Base-by-base conservation (phyloP, 1,284 basidiomycete genomes). In the Sporisorium exsertum region DNA sequence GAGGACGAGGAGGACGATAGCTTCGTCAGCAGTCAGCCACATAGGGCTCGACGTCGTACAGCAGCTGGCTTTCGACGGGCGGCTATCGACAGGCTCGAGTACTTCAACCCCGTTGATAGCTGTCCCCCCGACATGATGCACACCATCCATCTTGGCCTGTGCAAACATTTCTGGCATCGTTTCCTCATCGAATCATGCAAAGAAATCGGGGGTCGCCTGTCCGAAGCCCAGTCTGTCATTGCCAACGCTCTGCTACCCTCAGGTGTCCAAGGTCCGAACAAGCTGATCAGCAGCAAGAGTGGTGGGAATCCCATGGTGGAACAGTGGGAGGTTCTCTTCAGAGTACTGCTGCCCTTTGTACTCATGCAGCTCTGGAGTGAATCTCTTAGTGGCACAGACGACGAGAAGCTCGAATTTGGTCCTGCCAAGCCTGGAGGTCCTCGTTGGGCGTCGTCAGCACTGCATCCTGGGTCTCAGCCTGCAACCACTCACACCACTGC, bases 51-150 rank as follows among this genome's bases (percentile, higher is more conserved):
- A 7, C n/a, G n/a, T n/a, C n/a, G 40, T 12, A 42, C 7, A 5
- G 45, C 45, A 46, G n/a, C 22, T 15, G 40, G 5, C 2, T 42
- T 10, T 12, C 26, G 15, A 2, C 3, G 18, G 18, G n/a, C 9
- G 37, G 50, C 46, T 20, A 35, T 59, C n/a, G 26, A 59, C 22
- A n/a, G 50, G 58, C 58, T 59, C 16, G 12, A 16, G 3, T 60
- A 60, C 49, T 60, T 60, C 50, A 26, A n/a, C 16, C 22, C 35
- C 5, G 35, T n/a, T 5, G 6, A 16, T 8, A 45, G 16, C 26
- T 53, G 50, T n/a, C 59, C 51, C 1, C 50, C 51, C 20, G 51
- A 61, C 32, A 16, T 22, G 3, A 61, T 61, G 59, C 59, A 61
- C 29, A 51, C 59, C 8, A 20, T 61, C 7, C 49, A 53, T 29